Evolutionary conservation across 306 rosid genomes (phyloP), one percentile per base, ranked within the genome.

Genomic region (Senna tora): DNA sequence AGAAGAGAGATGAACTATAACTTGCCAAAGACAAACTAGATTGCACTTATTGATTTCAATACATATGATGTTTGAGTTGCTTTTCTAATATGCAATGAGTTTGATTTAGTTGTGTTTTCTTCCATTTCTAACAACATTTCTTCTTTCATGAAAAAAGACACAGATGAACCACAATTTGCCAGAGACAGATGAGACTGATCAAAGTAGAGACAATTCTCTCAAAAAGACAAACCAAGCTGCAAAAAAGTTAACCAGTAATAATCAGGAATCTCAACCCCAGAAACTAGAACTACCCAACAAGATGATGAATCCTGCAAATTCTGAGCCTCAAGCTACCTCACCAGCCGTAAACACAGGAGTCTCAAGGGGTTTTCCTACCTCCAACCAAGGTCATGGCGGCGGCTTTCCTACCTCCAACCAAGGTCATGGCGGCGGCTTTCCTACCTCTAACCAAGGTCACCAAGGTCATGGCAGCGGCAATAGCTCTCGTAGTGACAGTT

Each of bases 401-500:
- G n/a, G n/a, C n/a, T n/a, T n/a, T n/a, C n/a, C n/a, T n/a, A 60
- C 50, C 58, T 22, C 75, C 58, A 80, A 57, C 75, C 81, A 58
- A 58, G 80, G 82, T 22, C 59, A 69, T 3, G 68, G 74, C 56
- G 86, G 83, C 5, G 75, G 85, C 7, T 12, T 72, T 62, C 21
- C 87, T 72, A 16, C 79, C 55, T 17, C 13, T 84, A n/a, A n/a
- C n/a, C n/a, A 60, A 87, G 46, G 80, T n/a, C n/a, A n/a, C 75
- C 81, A 58, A 58, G 80, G 82, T 22, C 59, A 69, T 3, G 68
- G 74, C 56, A 88, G 83, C 5, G 75, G 85, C 7, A 15, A 77
- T 28, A 69, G 78, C 73, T 86, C 93, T 43, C 87, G 91, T 11
- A 82, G 90, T 42, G 73, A 89, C 75, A 87, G 97, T 79, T 83